Conservation (phyloP, 495 filamentous ascomycete species). For the Xylaria acuta region DNA sequence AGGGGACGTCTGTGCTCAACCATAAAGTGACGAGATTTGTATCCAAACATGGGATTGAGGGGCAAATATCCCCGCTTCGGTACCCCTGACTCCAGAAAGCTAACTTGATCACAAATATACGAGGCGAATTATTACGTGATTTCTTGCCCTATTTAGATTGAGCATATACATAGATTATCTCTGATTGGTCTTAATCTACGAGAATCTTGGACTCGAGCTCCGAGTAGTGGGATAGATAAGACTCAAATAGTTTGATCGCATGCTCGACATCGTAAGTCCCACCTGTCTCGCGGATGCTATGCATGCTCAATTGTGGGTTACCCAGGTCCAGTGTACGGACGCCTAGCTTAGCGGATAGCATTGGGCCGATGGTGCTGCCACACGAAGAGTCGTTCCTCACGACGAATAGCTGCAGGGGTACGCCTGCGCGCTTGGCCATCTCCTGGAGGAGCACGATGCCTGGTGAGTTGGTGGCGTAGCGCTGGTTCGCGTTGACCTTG, state of each 20-base stretch:
- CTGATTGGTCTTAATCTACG: conserved; percentile 62
- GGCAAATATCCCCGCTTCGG: conserved; percentile 5
- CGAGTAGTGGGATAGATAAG: conserved; percentile 84
- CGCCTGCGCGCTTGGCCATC: conserved; percentile 68
- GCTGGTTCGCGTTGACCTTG: conserved; percentile 96
- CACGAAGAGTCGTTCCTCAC: conserved; percentile 94
- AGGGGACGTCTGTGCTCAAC: conserved; percentile 14
- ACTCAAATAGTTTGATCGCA: conserved; percentile 83
- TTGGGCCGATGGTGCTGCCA: conserved; percentile 95
- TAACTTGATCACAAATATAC: neutral
- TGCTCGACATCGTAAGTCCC: conserved; percentile 88
- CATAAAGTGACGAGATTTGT: neutral
- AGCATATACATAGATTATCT: neutral
- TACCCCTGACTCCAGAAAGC: neutral
- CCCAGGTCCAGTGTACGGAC: conserved; percentile 89
- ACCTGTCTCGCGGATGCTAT: conserved; percentile 92
- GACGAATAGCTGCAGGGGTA: conserved; percentile 94
- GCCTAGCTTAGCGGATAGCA: conserved; percentile 85
- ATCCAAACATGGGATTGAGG: neutral
- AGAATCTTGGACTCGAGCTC: conserved; percentile 80
- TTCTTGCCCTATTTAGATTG: neutral
- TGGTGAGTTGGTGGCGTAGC: conserved; percentile 94
- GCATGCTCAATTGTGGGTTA: conserved; percentile 97
- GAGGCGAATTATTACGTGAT: neutral
- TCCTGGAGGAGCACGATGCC: conserved; percentile 93